Evolutionary conservation across 164 flowering plant species (phyloP), one percentile per base, ranked within the genome.

Genomic region (Platanus orientalis): DNA sequence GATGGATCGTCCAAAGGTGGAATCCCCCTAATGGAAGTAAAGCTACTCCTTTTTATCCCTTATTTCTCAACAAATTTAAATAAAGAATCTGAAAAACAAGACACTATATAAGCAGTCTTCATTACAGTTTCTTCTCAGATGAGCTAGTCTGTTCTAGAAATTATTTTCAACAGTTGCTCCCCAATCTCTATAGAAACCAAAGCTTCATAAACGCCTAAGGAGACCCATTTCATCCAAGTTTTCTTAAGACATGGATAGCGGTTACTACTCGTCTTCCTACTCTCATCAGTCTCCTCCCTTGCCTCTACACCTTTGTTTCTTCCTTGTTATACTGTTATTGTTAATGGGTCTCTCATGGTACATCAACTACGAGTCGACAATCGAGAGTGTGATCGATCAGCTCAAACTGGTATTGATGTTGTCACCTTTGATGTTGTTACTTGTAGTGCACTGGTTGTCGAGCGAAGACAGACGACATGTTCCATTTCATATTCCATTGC

Each of bases 401-500:
- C 39, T 87, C 14, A 93, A 87, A 71, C 71, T 88, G 44, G 30
- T 71, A 29, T 68, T 90, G 60, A 77, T 90, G 73, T 21, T 84
- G 20, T 79, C 80, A 7, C 96, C 98, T 14, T 45, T 92, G 0
- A 6, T 90, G 2, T 65, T 90, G 7, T 75, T 92, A 9, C 75
- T 92, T 1, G 69, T 70, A 14, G 84, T 90, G n/a, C 94, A 90
- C 70, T 74, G 76, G 76, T 48, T 90, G 3, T 85, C 95, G 0
- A 56, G 72, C 21, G 73, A 71, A 9, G 80, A 78, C 20, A 66
- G 65, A 48, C 32, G 51, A 28, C 47, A 70, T 11, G 62, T 77
- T 19, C 70, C 85, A 0, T 79, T 83, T 57, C 17, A 75, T 2
- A 26, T 81, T 1, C 79, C 84, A 1, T 60, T 82, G 51, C 92